Evolutionary conservation across 495 filamentous ascomycete species (phyloP), one percentile per base, ranked within the genome.

Genomic region (Aspergillus egyptiacus): DNA sequence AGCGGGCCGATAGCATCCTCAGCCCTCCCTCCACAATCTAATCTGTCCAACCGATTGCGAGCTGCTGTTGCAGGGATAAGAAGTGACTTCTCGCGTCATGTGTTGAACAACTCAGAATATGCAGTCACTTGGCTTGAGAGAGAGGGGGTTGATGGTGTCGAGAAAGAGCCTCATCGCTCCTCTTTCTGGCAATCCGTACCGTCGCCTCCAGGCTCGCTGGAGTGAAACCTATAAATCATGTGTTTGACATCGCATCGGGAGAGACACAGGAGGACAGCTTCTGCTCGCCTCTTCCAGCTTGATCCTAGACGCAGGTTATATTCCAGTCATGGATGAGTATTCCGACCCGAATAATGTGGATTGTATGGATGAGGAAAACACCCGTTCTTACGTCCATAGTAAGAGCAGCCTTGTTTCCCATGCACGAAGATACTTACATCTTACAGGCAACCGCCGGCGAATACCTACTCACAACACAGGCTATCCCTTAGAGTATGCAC

Each of bases 131-230:
- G 15, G n/a, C 27, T 49, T 37, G 17, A 20, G 30, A 42, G n/a
- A 37, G 48, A 22, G 48, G 38, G 48, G 48, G 48, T 34, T 37
- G 31, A 30, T 11, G n/a, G 11, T 50, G 10, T 33, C n/a, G 10
- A 15, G 22, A 51, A n/a, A 36, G 48, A 51, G 48, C 48, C 48
- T 51, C 48, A 51, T 44, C 31, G 13, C 13, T 24, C 6, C 18
- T 24, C 11, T 13, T 11, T 43, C 39, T 17, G 48, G 39, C 41
- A 44, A 43, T 19, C 18, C 24, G 18, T 51, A 20, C 22, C 38
- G 44, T 34, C 43, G 30, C 17, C 33, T 36, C 8, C 13, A 15
- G 28, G 23, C 23, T 2, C 10, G 39, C 39, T 27, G 39, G 13
- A 11, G 15, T 17, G 11, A 13, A 17, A 23, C 1, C 37, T 48